Conservation (phyloP, 257 asterid species). For the Solanum clarkiae region DNA sequence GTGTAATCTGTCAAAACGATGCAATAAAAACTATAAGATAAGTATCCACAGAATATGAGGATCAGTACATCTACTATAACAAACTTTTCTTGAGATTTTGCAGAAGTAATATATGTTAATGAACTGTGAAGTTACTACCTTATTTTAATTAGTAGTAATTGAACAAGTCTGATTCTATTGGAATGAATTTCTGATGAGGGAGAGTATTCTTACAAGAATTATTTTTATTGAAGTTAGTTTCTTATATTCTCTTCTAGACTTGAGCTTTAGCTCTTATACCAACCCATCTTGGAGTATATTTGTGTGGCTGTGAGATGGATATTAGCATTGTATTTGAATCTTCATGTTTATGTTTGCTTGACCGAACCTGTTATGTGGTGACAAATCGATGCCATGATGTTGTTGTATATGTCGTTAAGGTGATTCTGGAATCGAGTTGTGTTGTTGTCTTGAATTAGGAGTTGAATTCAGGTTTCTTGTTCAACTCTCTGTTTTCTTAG, state of each 20-base stretch:
- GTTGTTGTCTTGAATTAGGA: too few species aligned
- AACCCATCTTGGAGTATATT: too few species aligned
- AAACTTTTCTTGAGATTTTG: not conserved
- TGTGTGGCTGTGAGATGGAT: too few species aligned
- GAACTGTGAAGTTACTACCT: not conserved
- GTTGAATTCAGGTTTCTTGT: too few species aligned
- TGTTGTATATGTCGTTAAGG: too few species aligned
- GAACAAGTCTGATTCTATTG: not conserved
- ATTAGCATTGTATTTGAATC: too few species aligned
- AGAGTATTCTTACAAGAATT: not conserved
- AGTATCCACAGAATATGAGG: not conserved
- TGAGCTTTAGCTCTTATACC: not conserved
- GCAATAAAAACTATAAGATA: not conserved
- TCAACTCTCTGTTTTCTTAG: too few species aligned
- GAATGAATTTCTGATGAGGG: not conserved
- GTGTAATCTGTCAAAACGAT: constrained; percentile 33
- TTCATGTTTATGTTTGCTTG: too few species aligned
- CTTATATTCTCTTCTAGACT: not conserved
- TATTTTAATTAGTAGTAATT: not conserved
- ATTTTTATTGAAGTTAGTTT: not conserved
- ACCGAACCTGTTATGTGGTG: too few species aligned
- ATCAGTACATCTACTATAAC: not conserved
- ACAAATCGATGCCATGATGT: too few species aligned
- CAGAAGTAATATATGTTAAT: not conserved
- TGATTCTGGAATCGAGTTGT: too few species aligned